Base-by-base conservation (phyloP, 805 yeast genomes). In the Candida parachauliodes region DNA sequence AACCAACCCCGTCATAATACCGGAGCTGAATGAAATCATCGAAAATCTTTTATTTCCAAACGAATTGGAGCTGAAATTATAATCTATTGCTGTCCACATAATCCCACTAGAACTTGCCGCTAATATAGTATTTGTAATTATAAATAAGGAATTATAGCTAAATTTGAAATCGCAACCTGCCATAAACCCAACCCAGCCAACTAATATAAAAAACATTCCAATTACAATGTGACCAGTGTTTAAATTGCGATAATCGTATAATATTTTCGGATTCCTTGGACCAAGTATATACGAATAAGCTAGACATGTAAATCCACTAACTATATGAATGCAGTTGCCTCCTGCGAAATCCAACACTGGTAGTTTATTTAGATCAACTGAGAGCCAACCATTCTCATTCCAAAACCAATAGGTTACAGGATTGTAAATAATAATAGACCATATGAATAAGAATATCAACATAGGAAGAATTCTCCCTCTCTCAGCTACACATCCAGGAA, bases 301-400 rank as follows among this genome's bases (percentile, higher is more conserved):
- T 37, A 68, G 54, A 3, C 66, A 56, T 8, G 74, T 68, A 38
- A 67, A 65, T n/a, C 74, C 74, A 45, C 71, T 60, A 3, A 67
- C 70, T 23, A 66, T 50, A 41, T 68, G 74, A n/a, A 68, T 57
- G 44, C 70, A 63, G 31, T 56, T 62, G 8, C 72, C 74, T 8
- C 74, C 74, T 5, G 74, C 72, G 51, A 67, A 68, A 44, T 68
- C 74, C 8, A 66, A 49, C 3, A 66, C 72, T 0, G 72, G 71
- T 3, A 62, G 42, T 22, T 41, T 49, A 11, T 46, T 41, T 12
- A 53, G 47, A 37, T 65, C 65, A 1, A 58, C 49, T 0, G 69
- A 62, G 3, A 68, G 54, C 72, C 72, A 68, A 8, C 74, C 74
- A 34, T 64, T 54, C 16, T 46, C 38, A 44, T 66, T 67, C 74